Evolutionary conservation across 1,284 basidiomycete genomes (phyloP).

Genomic region (Fomitopsis pinicola): DNA sequence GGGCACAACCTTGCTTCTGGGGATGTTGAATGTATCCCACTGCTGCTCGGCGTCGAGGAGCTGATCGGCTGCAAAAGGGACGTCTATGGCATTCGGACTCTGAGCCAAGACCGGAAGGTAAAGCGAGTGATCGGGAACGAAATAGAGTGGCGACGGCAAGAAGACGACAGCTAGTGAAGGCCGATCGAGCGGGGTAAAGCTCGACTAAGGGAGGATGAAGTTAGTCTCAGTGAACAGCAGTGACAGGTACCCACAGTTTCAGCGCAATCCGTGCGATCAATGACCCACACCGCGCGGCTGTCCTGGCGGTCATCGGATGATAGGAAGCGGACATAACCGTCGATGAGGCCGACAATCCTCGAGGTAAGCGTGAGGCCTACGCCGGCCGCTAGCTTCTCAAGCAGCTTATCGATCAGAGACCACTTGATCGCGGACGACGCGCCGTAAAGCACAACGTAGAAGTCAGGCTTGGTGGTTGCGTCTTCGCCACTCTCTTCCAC

Average conservation of each 20-base stretch:
- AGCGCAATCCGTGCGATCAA: constrained; percentile 47
- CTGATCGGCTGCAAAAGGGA: constrained; percentile 26
- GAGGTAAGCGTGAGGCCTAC: constrained; percentile 18
- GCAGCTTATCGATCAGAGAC: constrained; percentile 49
- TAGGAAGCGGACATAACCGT: constrained; percentile 15
- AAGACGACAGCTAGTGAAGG: constrained; percentile 65
- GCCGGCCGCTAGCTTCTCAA: constrained; percentile 37
- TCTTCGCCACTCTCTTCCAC: constrained; percentile 18
- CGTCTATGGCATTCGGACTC: constrained; percentile 26
- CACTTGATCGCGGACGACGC: constrained; percentile 50
- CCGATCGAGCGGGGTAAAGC: constrained; percentile 32
- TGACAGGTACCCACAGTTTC: constrained; percentile 42
- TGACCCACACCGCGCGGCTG: constrained; percentile 37
- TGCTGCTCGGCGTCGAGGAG: constrained; percentile 38
- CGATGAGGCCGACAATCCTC: constrained; percentile 12
- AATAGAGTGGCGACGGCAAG: constrained; percentile 44
- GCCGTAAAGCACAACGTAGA: constrained; percentile 63
- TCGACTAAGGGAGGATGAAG: constrained; percentile 42
- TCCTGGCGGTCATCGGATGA: constrained; percentile 11
- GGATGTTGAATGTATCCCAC: constrained; percentile 46
- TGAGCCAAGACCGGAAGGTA: constrained; percentile 57
- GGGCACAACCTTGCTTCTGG: constrained; percentile 36
- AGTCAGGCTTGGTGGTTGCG: constrained; percentile 30
- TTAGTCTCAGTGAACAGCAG: constrained; percentile 32
- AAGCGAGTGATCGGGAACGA: constrained; percentile 47